Evolutionary conservation across 257 asterid species (phyloP).

Genomic region (Nyctanthes arbortristis): DNA sequence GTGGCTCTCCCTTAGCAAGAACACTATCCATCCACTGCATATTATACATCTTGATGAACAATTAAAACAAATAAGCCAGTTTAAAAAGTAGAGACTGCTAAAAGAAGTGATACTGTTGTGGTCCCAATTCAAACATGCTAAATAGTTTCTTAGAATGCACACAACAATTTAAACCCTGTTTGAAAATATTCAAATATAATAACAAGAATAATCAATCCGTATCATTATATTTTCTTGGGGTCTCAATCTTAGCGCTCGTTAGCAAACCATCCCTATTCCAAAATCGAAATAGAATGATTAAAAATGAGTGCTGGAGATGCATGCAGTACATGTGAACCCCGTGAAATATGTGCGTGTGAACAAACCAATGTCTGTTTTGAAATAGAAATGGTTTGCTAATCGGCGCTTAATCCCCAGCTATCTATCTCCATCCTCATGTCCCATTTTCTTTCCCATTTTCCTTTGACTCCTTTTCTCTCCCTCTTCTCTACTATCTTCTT

Average conservation of each 20-base stretch:
- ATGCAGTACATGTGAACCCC: too few species aligned
- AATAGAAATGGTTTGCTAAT: too few species aligned
- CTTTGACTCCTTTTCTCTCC: too few species aligned
- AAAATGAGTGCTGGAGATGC: too few species aligned
- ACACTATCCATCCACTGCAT: conserved; percentile 90
- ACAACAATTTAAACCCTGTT: background rate
- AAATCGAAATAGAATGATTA: too few species aligned
- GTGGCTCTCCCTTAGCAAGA: conserved; percentile 69
- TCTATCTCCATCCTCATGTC: background rate
- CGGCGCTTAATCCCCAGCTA: too few species aligned
- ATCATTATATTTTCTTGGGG: background rate
- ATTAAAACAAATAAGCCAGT: conserved; percentile 3
- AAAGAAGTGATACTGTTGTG: conserved; percentile 2
- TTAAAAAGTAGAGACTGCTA: conserved; percentile 3
- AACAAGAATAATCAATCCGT: background rate
- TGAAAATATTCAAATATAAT: background rate
- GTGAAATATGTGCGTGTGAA: too few species aligned
- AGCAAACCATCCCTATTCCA: too few species aligned
- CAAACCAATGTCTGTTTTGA: too few species aligned
- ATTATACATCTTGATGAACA: conserved; percentile 20
- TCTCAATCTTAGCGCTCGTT: too few species aligned
- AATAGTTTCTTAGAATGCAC: background rate
- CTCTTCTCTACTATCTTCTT: too few species aligned
- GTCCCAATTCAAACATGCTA: background rate
- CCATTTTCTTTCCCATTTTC: too few species aligned